Conservation (phyloP, 2,329 filamentous ascomycete species). For the Verticillium tricorpus region DNA sequence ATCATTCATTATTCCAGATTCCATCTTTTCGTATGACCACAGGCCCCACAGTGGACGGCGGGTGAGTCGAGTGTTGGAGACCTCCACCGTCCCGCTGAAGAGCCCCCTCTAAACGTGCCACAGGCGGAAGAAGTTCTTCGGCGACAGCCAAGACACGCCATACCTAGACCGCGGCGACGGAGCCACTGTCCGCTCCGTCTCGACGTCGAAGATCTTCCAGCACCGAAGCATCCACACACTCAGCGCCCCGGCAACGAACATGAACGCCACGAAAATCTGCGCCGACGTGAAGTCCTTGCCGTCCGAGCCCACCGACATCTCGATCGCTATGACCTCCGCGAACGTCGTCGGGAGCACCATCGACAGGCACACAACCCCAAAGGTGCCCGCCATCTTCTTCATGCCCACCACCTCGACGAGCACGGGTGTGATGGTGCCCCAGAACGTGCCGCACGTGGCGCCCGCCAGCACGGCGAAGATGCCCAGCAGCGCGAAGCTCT, state of each 20-base stretch:
- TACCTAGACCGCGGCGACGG: not conserved
- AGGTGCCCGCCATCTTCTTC: constrained; percentile 47
- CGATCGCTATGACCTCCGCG: constrained; percentile 44
- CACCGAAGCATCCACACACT: constrained; percentile 50
- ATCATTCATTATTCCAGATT: too few species aligned
- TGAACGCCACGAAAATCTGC: constrained; percentile 56
- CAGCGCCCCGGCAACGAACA: constrained; percentile 54
- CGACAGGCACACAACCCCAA: constrained; percentile 56
- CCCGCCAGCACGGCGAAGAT: constrained; percentile 57
- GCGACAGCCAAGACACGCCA: constrained; percentile 11
- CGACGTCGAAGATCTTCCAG: constrained; percentile 49
- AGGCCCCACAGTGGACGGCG: too few species aligned
- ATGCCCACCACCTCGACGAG: constrained; percentile 58
- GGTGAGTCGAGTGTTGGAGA: too few species aligned
- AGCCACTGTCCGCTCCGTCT: constrained; percentile 1
- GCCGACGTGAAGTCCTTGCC: constrained; percentile 45
- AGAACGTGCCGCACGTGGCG: constrained; percentile 56
- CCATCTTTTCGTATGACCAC: too few species aligned
- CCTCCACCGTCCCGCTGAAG: too few species aligned
- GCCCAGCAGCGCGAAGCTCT: constrained; percentile 51
- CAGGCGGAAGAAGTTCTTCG: constrained; percentile 9
- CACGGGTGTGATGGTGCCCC: constrained; percentile 53
- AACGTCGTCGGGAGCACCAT: constrained; percentile 52
- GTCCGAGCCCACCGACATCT: constrained; percentile 37
- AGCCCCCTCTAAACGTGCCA: constrained; percentile 7